Evolutionary conservation across 116 monocot species (phyloP), one percentile per base, ranked within the genome.

Genomic region (Phalaenopsis hybrid): DNA sequence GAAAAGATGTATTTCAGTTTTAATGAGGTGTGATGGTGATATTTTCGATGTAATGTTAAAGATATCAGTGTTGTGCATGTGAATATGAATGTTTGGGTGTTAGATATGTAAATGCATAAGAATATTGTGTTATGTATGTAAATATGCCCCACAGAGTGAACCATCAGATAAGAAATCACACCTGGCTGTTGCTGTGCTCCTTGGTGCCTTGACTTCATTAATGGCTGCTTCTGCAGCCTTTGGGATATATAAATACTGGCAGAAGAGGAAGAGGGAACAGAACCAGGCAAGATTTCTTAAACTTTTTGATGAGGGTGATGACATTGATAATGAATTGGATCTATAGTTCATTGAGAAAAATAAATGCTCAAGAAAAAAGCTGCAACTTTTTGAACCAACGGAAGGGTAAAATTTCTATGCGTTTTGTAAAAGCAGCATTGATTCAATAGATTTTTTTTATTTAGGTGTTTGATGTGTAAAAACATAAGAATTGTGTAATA

Each of bases 191-290:
- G 78, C 77, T 44, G 76, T 88, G 21, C 25, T 85, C 23, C 9
- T 88, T 31, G 63, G 81, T 55, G n/a, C 74, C 10, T 41, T 88
- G 77, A 81, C 79, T 31, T 82, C 82, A 10, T 65, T 68, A 41
- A 17, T 82, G 57, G 78, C 76, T 33, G 25, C 83, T 48, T 41
- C 76, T 70, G 85, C 16, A 57, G 33, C 70, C 6, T 80, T 85
- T 13, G 43, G 5, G 23, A 77, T 67, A 1, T 81, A 86, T 61
- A 91, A 83, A 63, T 86, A 88, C 79, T 91, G 86, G 88, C 82
- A 83, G 76, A 82, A 75, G 82, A 58, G 82, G 75, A 82, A 75
- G 76, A 82, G 82, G 59, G 49, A 82, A 46, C 75, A 59, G 61
- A 58, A 82, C 59, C 82, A 82, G 41, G 82, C 82, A 28, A 74